A percentile compares a stretch with the other conserved stretches of the same genome.
Evolutionary conservation across 441 rosid genomes (phyloP).

Genomic region (Populus hybrid): DNA sequence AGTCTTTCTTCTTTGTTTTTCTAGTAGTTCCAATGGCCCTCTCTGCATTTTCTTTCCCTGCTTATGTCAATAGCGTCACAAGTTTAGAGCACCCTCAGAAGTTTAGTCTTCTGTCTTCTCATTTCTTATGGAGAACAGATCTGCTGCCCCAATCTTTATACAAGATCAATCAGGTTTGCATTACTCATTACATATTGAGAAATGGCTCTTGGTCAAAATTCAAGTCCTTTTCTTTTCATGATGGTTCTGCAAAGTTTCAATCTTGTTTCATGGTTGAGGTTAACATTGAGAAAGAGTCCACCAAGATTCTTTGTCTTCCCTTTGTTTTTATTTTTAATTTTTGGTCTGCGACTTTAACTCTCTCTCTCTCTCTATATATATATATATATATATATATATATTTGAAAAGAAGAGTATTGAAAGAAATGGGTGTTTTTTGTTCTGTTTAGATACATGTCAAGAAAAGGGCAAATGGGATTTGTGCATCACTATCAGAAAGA

Average conservation of each 20-base stretch:
- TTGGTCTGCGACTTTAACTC: background rate
- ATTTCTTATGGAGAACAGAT: conserved; percentile 43
- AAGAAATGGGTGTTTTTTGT: conserved; percentile 28
- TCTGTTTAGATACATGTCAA: conserved; percentile 40
- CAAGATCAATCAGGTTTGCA: conserved; percentile 40
- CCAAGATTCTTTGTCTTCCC: background rate
- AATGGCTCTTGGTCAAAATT: background rate
- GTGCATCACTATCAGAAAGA: conserved; percentile 73
- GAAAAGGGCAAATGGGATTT: conserved; percentile 46
- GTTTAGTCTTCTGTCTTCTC: conserved; percentile 36
- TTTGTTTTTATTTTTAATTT: background rate
- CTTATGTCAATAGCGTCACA: conserved; percentile 30
- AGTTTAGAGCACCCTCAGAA: conserved; percentile 43
- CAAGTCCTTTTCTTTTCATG: conserved; percentile 6
- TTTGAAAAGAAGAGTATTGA: conserved; percentile 8
- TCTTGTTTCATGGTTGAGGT: background rate
- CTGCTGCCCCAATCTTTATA: conserved; percentile 37
- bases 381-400: background rate
- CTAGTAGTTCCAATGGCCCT: conserved; percentile 49
- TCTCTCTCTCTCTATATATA: background rate
- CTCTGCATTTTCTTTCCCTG: conserved; percentile 61
- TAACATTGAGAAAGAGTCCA: background rate
- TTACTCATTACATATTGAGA: background rate
- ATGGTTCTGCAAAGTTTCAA: background rate
- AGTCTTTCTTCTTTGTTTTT: no score